Evolutionary conservation across 306 rosid genomes (phyloP), one percentile per base, ranked within the genome.

Genomic region (Urtica urens): DNA sequence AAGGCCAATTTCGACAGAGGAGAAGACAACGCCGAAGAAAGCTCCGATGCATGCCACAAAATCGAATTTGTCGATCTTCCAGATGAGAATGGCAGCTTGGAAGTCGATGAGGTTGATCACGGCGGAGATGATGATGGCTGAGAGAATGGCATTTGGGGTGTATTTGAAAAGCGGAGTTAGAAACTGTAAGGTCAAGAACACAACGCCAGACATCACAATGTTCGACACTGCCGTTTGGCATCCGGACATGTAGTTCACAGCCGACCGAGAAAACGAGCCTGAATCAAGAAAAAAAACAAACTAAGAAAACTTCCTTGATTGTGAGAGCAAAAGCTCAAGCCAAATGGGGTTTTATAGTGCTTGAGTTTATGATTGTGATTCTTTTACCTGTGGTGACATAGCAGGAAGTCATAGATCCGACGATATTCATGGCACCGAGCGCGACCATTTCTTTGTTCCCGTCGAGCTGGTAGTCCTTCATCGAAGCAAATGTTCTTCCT

Each of bases 361-460:
- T 38, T 38, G 6, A 21, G 16, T n/a, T 6, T n/a, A 26, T 41
- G 55, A 35, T 12, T 46, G 8, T 8, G 43, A 28, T 60, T 63
- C 1, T n/a, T 58, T 55, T 66, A 88, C 96, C 96, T 28, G 99
- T 90, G 34, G 99, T 77, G n/a, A 90, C 99, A 55, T 90, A 90
- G 74, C 95, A 85, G 24, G 99, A 90, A 61, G 99, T 90, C 87
- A 90, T 70, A 0, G 99, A 90, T 33, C 95, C 97, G 41, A 79
- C 79, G 43, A 90, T 59, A 42, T 90, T 90, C 97, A 90, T 90
- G 37, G 85, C 58, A 64, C 97, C 97, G 46, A 90, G 61, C 19
- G 95, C 97, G 38, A 90, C 76, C 97, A 90, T 84, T 81, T 90
- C 95, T 67, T 72, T 84, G 94, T 90, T 90, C 53, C 97, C 97